These are phyloP conservation scores for Juglanconis oblonga DNA, from an alignment of 2,329 filamentous ascomycete genomes.

Conservation along the genomic window DNA sequence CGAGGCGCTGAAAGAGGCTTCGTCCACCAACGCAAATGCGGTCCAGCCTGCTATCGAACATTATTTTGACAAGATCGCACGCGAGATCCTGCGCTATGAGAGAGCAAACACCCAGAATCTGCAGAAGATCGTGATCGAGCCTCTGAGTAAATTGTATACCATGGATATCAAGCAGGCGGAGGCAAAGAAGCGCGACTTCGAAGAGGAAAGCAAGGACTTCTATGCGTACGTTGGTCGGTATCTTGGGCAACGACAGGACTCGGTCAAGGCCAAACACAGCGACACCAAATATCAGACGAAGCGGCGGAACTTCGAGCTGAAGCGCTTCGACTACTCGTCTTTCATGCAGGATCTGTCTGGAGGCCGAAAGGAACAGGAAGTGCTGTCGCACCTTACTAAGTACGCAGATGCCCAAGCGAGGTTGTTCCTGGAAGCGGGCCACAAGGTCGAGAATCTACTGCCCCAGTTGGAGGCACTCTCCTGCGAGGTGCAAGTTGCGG, in stretches of 20 bases:
- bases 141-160: slow-evolving; percentile 85
- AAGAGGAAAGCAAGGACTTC: slow-evolving; percentile 98
- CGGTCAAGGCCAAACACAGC: slow-evolving; percentile 94
- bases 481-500: slow-evolving; percentile 84
- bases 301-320: slow-evolving; percentile 90
- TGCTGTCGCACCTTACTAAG: slow-evolving; percentile 88
- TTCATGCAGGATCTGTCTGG: slow-evolving; percentile 99
- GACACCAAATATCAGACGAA: slow-evolving; percentile 96
- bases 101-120: slow-evolving; percentile 78
- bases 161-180: slow-evolving; percentile 98
- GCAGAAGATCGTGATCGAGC: slow-evolving; percentile 92
- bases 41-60: slow-evolving; percentile 97
- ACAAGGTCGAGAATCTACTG: slow-evolving; percentile 81
- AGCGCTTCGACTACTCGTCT: slow-evolving; percentile 96
- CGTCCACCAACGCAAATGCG: slow-evolving; percentile 87
- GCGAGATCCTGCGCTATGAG: slow-evolving; percentile 85
- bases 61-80: slow-evolving; percentile 96
- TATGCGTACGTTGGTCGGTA: slow-evolving; percentile 94
- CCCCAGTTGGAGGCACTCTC: slow-evolving; percentile 88
- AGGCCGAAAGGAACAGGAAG: slow-evolving; percentile 96
- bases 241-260: slow-evolving; percentile 93
- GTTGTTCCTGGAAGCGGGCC: slow-evolving; percentile 76
- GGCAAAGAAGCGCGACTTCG: slow-evolving; percentile 94
- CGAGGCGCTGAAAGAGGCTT: slow-evolving; percentile 81
- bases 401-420: slow-evolving; percentile 89